Conservation (phyloP, 2,329 filamentous ascomycete species). For the Parastagonospora nodorum region DNA sequence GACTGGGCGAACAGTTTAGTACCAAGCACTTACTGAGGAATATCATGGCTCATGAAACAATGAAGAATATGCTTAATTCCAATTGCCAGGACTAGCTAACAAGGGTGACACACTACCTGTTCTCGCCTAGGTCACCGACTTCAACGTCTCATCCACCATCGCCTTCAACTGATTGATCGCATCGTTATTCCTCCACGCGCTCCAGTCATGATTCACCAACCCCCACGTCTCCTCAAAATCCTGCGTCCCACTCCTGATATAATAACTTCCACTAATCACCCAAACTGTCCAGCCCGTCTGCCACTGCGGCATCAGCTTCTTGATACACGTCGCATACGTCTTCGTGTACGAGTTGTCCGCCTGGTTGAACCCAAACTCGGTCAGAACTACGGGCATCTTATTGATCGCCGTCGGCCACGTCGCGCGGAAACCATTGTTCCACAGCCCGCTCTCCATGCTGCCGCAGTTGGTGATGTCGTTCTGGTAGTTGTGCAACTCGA, state of each 20-base stretch:
- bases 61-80: neutral
- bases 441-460: conserved; percentile 53
- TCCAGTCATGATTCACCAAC: conserved; percentile 53
- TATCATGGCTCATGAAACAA: neutral
- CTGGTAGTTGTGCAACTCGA: conserved; percentile 67
- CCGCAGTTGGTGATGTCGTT: conserved; percentile 56
- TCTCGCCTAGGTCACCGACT: conserved; percentile 6
- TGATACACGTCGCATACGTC: conserved; percentile 59
- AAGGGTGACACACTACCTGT: neutral
- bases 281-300: conserved; percentile 66
- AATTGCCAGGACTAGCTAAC: too few relatives aligned
- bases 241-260: conserved; percentile 53
- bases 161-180: conserved; percentile 52
- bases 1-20: conserved; percentile 58
- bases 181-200: conserved; percentile 46
- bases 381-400: conserved; percentile 60
- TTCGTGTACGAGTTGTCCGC: conserved; percentile 56
- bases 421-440: conserved; percentile 60
- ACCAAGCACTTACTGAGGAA: conserved; percentile 9
- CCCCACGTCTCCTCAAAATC: conserved; percentile 62
- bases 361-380: conserved; percentile 60
- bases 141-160: conserved; percentile 52
- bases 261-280: conserved; percentile 65
- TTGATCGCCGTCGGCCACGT: conserved; percentile 51
- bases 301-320: conserved; percentile 59